These are phyloP conservation scores for Dioscorea zingiberensis DNA, from an alignment of 106 monocot genomes.

Conservation along the genomic window DNA sequence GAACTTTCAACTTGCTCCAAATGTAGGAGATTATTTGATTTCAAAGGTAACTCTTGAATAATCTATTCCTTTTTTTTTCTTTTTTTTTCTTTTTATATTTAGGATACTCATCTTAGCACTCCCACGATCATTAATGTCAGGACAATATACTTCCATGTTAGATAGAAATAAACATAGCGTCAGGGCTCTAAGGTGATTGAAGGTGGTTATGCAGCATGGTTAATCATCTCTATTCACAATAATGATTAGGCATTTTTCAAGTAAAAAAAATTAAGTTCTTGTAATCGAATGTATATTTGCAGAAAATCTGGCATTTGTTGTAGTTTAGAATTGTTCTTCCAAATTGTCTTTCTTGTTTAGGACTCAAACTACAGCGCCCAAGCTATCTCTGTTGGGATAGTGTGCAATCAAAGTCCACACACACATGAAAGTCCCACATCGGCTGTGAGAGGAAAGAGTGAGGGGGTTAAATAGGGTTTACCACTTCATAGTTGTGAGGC, in stretches of 20 bases:
- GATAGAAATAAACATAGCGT: constrained; percentile 80
- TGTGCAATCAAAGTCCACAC: too few species aligned
- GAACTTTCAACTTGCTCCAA: constrained; percentile 67
- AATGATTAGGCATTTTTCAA: not conserved
- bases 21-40: constrained; percentile 90
- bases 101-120: too few species aligned
- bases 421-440: too few species aligned
- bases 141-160: constrained; percentile 59
- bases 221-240: too few species aligned
- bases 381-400: constrained; percentile 21
- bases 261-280: not conserved
- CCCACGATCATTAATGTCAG: constrained; percentile 37
- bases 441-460: too few species aligned
- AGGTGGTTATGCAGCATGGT: constrained; percentile 51
- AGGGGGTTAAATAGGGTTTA: too few species aligned
- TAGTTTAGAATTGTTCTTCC: too few species aligned
- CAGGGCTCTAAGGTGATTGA: constrained; percentile 75
- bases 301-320: not conserved
- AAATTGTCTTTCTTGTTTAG: too few species aligned
- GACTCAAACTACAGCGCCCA: constrained; percentile 39
- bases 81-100: too few species aligned
- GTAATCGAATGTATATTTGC: not conserved
- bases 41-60: constrained; percentile 55
- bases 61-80: too few species aligned
- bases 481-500: too few species aligned